These are phyloP conservation scores for Cladosporium sp. DNA, from an alignment of 2,329 filamentous ascomycete species.

Conservation along the genomic window DNA sequence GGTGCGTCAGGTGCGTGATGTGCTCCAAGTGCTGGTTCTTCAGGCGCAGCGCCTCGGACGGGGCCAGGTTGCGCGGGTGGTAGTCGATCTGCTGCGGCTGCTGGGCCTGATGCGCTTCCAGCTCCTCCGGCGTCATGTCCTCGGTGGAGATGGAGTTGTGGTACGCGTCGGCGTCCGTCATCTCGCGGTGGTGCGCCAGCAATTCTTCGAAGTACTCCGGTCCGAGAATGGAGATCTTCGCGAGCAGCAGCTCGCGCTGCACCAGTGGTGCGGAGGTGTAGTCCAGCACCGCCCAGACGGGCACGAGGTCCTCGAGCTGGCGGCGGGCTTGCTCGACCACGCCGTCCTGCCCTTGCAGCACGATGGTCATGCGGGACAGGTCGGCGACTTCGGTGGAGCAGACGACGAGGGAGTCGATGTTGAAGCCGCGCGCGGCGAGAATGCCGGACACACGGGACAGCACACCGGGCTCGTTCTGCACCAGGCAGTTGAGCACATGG, in stretches of 20 bases:
- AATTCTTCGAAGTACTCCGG: constrained; percentile 99
- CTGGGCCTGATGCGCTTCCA: constrained; percentile 18
- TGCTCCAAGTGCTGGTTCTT: constrained; percentile 97
- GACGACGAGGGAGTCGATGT: constrained; percentile 97
- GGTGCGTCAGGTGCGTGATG: constrained; percentile 94
- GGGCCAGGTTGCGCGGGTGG: constrained; percentile 81
- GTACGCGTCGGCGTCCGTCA: constrained; percentile 52
- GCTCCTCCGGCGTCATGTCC: constrained; percentile 23
- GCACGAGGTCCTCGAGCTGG: constrained; percentile 93
- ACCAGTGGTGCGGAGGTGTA: constrained; percentile 91
- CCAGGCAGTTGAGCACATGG: constrained; percentile 95
- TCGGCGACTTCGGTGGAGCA: constrained; percentile 98
- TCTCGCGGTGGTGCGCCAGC: constrained; percentile 91
- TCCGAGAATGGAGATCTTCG: constrained; percentile 94
- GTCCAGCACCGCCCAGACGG: constrained; percentile 96
- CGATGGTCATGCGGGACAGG: constrained; percentile 97
- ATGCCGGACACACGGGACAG: constrained; percentile 95
- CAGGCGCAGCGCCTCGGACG: constrained; percentile 85
- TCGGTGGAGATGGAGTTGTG: constrained; percentile 15
- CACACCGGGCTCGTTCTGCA: constrained; percentile 98
- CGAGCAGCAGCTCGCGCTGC: constrained; percentile 89
- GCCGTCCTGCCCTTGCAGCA: constrained; percentile 91
- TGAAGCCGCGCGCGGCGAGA: constrained; percentile 92
- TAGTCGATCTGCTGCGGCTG: constrained; percentile 55
- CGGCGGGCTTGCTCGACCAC: constrained; percentile 95